Evolutionary conservation across 257 asterid genomes (phyloP), one percentile per base, ranked within the genome.

Genomic region (Salvia hispanica): DNA sequence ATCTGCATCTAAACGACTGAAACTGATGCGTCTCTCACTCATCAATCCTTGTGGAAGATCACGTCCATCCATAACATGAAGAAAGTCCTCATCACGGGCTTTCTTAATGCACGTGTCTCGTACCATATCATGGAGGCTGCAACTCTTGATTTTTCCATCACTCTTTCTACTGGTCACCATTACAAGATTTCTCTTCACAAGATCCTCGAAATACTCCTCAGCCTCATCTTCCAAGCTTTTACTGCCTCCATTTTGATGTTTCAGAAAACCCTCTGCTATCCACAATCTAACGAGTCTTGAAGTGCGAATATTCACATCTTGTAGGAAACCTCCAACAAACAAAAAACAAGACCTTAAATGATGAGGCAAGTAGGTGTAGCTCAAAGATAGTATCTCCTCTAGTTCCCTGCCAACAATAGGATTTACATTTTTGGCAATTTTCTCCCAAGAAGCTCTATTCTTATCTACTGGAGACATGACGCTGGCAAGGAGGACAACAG

Each of bases 21-120:
- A 54, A 11, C 4, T 55, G 62, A 56, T 54, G 39, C 62, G 42
- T 31, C 43, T 21, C 62, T 33, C 40, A 13, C 31, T 33, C 18
- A 11, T 55, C 61, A 55, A 28, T 2, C 34, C 58, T 52, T 52
- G 58, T 5, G 21, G 21, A 55, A 11, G 61, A 55, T 28, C 37
- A 25, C 14, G 40, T 11, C 15, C 40, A 54, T 6, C 42, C 14
- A 16, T 12, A 9, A 21, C 15, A 15, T 34, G 18, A 58, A 58
- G 43, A 36, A 69, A 69, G 60, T 57, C 58, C 31, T 69, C 73
- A 10, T 69, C 66, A 0, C 5, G 51, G 0, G 73, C 73, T 69
- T 57, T 69, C 12, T 39, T 9, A 9, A 45, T 56, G 25, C 73
- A 68, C 40, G 57, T 0, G 14, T 44, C 73, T 46, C 58, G 58